Evolutionary conservation across 208 protist genomes (phyloP).

Genomic region (Polymyxa betae): DNA sequence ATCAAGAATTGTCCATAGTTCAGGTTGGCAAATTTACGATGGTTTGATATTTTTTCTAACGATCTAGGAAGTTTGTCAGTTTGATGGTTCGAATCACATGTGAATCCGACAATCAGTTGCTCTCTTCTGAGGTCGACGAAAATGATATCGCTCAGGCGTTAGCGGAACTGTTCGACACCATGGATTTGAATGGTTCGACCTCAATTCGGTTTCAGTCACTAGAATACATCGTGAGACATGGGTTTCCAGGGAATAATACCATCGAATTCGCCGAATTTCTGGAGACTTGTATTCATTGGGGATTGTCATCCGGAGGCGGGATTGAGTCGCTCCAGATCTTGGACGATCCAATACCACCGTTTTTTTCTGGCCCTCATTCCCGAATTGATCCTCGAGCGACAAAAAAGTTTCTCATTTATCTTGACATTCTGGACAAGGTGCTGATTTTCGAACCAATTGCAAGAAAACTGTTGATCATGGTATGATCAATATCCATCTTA

Average conservation of each 20-base stretch:
- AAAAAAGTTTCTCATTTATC: not conserved
- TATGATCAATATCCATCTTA: not conserved
- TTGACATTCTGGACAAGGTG: not conserved
- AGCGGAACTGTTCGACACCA: conserved; percentile 39
- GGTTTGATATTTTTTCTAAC: not conserved
- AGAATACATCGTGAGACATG: not conserved
- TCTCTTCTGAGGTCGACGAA: not conserved
- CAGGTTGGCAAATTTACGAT: not conserved
- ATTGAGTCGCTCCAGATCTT: conserved; percentile 33
- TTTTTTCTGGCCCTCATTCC: not conserved
- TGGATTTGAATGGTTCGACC: not conserved
- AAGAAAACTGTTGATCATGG: not conserved
- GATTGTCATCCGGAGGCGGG: conserved; percentile 5
- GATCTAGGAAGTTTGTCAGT: not conserved
- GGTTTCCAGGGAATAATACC: not conserved
- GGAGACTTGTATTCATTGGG: conserved; percentile 52
- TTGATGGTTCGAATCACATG: conserved; percentile 6
- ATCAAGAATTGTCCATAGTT: not conserved
- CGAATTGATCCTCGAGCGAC: not conserved
- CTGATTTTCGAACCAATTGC: conserved; percentile 3
- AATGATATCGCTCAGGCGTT: conserved; percentile 6
- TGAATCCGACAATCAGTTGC: not conserved
- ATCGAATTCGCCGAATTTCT: conserved; percentile 44
- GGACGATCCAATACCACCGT: not conserved
- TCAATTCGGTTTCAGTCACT: not conserved